A percentile compares a stretch with the other conserved stretches of the same genome.
Evolutionary conservation across 2,329 filamentous ascomycete species (phyloP).

Genomic region (Sclerotinia sclerotiorum): DNA sequence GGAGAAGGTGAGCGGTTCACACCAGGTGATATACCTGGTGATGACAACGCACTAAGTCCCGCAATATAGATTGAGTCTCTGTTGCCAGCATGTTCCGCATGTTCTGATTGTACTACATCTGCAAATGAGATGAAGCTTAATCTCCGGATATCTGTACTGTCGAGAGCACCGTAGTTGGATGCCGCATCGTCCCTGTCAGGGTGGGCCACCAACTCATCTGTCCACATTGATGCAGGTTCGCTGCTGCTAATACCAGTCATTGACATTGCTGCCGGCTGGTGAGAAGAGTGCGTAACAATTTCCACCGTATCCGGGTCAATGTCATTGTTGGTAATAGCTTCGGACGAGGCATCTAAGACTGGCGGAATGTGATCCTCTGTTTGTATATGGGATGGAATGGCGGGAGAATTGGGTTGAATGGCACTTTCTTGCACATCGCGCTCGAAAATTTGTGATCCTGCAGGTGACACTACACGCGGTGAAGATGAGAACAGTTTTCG

Average conservation of each 20-base stretch:
- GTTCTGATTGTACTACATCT: constrained; percentile 86
- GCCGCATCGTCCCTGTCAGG: constrained; percentile 60
- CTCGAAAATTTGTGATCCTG: constrained; percentile 83
- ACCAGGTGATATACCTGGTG: constrained; percentile 39
- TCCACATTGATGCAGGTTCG: constrained; percentile 41
- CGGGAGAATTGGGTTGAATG: constrained; percentile 70
- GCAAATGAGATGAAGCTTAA: constrained; percentile 96
- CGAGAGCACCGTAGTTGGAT: constrained; percentile 75
- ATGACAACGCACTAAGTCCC: constrained; percentile 61
- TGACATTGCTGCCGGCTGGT: constrained; percentile 73
- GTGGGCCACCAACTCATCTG: constrained; percentile 51
- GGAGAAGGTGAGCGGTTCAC: constrained; percentile 75
- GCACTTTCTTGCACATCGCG: constrained; percentile 85
- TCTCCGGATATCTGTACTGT: constrained; percentile 75
- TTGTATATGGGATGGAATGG: constrained; percentile 90
- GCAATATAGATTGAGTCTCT: constrained; percentile 70
- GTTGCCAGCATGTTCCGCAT: constrained; percentile 61
- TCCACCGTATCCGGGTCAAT: constrained; percentile 88
- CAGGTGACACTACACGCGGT: constrained; percentile 74
- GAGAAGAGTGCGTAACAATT: constrained; percentile 82
- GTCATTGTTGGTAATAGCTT: constrained; percentile 84
- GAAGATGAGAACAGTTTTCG: constrained; percentile 67
- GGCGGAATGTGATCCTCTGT: constrained; percentile 93
- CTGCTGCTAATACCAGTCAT: constrained; percentile 54
- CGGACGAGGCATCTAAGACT: constrained; percentile 85